A percentile compares a stretch with the other conserved stretches of the same genome.
Evolutionary conservation across 768 basidiomycete species (phyloP).

Genomic region (Coprinopsis sp.): DNA sequence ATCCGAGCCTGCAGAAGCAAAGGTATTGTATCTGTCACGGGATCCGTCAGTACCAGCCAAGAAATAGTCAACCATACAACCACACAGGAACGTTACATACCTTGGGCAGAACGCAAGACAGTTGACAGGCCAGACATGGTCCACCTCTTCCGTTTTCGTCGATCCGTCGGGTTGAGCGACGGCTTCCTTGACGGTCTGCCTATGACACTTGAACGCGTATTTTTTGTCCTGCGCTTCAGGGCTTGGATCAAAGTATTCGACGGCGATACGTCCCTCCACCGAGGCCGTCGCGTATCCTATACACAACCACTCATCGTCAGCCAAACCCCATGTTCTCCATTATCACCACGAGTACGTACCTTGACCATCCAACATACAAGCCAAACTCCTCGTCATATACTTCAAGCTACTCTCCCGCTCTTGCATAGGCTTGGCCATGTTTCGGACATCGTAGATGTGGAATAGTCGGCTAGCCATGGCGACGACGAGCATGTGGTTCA

Average conservation of each 20-base stretch:
- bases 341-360: conserved; percentile 42
- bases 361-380: conserved; percentile 90
- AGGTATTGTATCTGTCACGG: conserved; percentile 93
- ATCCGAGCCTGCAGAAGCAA: conserved; percentile 94
- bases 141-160: conserved; percentile 62
- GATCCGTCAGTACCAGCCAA: too few relatives aligned
- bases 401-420: conserved; percentile 90
- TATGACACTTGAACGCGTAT: conserved; percentile 97
- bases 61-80: neutral
- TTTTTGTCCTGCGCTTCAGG: conserved; percentile 73
- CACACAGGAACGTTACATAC: conserved; percentile 42
- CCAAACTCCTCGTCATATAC: conserved; percentile 88
- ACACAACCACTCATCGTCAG: neutral
- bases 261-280: conserved; percentile 93
- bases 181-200: conserved; percentile 50
- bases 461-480: conserved; percentile 91
- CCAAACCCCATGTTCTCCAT: neutral
- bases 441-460: conserved; percentile 82
- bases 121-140: conserved; percentile 97
- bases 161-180: neutral
- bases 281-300: conserved; percentile 89
- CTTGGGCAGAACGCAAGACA: conserved; percentile 90
- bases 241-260: conserved; percentile 91
- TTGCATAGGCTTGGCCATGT: conserved; percentile 66
- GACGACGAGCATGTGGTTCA: conserved; percentile 77